Percentiles rank a stretch among this genome's conserved stretches.
Conservation (phyloP, 495 filamentous ascomycete genomes). For the Penicillium roqueforti region DNA sequence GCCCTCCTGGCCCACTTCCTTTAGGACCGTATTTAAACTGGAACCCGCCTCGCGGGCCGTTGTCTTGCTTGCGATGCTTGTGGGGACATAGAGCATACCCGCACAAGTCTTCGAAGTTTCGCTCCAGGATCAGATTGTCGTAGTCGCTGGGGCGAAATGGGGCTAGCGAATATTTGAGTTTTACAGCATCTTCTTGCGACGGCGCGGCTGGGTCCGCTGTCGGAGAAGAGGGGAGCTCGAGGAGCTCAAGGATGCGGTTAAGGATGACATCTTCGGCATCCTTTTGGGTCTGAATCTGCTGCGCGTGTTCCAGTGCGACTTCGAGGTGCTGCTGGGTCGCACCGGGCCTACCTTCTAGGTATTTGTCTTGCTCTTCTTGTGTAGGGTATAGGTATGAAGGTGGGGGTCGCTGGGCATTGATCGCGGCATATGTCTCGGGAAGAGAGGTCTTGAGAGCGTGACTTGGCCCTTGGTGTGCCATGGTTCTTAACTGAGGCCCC, state of each 20-base stretch:
- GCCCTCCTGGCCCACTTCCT: constrained; percentile 49
- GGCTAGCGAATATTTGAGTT: constrained; percentile 55
- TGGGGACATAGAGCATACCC: constrained; percentile 76
- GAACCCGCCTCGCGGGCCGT: constrained; percentile 35
- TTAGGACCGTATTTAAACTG: constrained; percentile 47
- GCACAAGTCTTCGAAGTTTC: constrained; percentile 73
- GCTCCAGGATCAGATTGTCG: constrained; percentile 78
- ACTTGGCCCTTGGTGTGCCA: constrained; percentile 31
- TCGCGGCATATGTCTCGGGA: constrained; percentile 34
- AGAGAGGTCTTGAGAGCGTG: constrained; percentile 55
- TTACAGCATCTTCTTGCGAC: constrained; percentile 48
- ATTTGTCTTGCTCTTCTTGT: constrained; percentile 33
- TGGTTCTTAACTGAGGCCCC: constrained; percentile 1
- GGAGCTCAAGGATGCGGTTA: constrained; percentile 60
- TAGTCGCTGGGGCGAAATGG: constrained; percentile 85
- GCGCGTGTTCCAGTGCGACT: constrained; percentile 74
- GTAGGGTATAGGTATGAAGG: constrained; percentile 24
- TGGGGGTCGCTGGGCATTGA: constrained; percentile 29
- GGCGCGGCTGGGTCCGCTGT: constrained; percentile 56
- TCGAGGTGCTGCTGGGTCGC: constrained; percentile 51
- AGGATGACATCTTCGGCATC: constrained; percentile 69
- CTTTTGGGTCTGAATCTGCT: constrained; percentile 71
- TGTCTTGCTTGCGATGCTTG: constrained; percentile 45
- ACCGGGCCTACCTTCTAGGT: constrained; percentile 33
- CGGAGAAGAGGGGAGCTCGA: constrained; percentile 52